Conservation (phyloP, 768 basidiomycete genomes). For the Austroboletus eburneus region DNA sequence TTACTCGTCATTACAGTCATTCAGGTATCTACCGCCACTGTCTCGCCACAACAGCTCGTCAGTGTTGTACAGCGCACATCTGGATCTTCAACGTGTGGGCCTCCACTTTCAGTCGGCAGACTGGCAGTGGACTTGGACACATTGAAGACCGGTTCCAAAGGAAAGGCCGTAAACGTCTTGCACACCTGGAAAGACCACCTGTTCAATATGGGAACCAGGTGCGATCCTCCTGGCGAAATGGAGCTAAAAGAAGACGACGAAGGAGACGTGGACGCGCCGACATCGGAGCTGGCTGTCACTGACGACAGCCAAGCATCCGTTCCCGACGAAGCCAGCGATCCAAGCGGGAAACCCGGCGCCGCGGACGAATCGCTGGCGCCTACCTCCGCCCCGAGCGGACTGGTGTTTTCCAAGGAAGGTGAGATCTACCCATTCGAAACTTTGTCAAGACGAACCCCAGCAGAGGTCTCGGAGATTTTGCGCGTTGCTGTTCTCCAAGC, state of each 20-base stretch:
- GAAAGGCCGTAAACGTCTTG: constrained; percentile 70
- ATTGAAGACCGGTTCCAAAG: constrained; percentile 53
- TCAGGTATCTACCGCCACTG: constrained; percentile 39
- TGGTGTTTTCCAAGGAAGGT: constrained; percentile 29
- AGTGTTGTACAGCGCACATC: constrained; percentile 50
- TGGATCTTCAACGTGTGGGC: constrained; percentile 25
- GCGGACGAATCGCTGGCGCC: constrained; percentile 6
- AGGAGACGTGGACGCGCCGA: constrained; percentile 6
- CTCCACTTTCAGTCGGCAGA: constrained; percentile 73
- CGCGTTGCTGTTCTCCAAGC: constrained; percentile 63
- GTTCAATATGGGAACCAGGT: constrained; percentile 69
- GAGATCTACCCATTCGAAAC: constrained; percentile 3
- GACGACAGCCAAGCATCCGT: constrained; percentile 7
- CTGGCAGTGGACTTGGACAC: constrained; percentile 56
- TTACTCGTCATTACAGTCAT: too few relatives aligned
- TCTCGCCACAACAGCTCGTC: constrained; percentile 53
- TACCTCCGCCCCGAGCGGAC: constrained; percentile 7
- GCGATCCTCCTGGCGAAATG: constrained; percentile 47
- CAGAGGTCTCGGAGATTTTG: constrained; percentile 41
- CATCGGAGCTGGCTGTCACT: constrained; percentile 7
- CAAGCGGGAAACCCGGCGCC: constrained; percentile 24
- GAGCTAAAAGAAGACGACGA: constrained; percentile 20
- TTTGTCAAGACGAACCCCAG: background rate
- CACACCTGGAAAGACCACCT: constrained; percentile 77
- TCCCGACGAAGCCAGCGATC: constrained; percentile 6